Evolutionary conservation across 106 monocot species (phyloP), one percentile per base, ranked within the genome.

Genomic region (Cymbidium sinense): DNA sequence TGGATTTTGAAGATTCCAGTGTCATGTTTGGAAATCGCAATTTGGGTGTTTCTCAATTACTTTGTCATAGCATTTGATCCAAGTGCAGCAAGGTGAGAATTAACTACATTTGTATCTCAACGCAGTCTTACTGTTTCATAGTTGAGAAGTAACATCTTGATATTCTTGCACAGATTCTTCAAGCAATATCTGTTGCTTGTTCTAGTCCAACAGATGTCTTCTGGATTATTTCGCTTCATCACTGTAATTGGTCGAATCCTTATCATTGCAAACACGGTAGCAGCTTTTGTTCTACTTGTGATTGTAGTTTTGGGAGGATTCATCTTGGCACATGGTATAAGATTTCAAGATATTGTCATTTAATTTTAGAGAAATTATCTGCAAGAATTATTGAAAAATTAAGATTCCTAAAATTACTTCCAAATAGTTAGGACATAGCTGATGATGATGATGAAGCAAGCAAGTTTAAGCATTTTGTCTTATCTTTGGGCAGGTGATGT

Each of bases 131-230:
- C 0, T 70, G 18, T 70, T 70, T 18, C 34, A 31, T 71, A 71
- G 4, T 71, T 37, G 29, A 37, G 25, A 67, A 35, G 17, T n/a
- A 17, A 10, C 25, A 41, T 7, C 23, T 47, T 64, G 12, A 50
- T 43, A 13, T 65, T 39, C 31, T 35, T 34, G 29, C 31, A 41
- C 77, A 81, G 82, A 61, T 75, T 86, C 19, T 79, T 86, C 35
- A 79, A 76, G 73, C 84, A 85, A 29, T 87, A 85, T 75, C 70
- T 88, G 12, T 47, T 88, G 13, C 77, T 88, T 10, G 34, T 88
- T n/a, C 28, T 83, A 21, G 75, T 83, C 4, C 82, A 85, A 70
- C 88, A 88, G 35, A 83, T 85, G 85, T 82, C 88, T 8, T 77
- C 88, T 65, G 85, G 58, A 58, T 47, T 88, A 18, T 88, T 88